Conservation (phyloP, 2,329 filamentous ascomycete species). For the Dactylellina haptotyla region DNA sequence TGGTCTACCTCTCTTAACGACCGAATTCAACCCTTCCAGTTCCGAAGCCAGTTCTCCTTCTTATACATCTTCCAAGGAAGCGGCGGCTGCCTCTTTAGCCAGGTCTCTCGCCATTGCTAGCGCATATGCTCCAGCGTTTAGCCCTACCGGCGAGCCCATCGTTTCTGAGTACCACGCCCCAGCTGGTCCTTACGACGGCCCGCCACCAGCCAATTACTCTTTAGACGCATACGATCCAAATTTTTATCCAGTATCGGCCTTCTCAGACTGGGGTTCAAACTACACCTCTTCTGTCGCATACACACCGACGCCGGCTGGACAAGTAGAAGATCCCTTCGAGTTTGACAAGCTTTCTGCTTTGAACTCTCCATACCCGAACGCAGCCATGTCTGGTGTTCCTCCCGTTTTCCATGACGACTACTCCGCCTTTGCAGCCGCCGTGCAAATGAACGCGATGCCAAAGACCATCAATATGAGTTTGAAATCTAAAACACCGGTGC, state of each 20-base stretch:
- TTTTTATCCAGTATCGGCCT: conserved; percentile 57
- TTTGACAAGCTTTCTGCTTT: conserved; percentile 54
- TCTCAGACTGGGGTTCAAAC: conserved; percentile 58
- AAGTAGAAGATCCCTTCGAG: conserved; percentile 58
- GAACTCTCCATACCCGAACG: conserved; percentile 44
- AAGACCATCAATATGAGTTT: conserved; percentile 53
- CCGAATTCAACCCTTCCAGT: conserved; percentile 41
- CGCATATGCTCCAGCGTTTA: conserved; percentile 52
- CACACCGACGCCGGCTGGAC: conserved; percentile 56
- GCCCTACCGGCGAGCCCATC: conserved; percentile 49
- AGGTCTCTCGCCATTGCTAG: conserved; percentile 55
- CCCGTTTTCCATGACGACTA: conserved; percentile 56
- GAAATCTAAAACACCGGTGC: conserved; percentile 38
- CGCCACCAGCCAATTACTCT: conserved; percentile 46
- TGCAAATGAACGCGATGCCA: conserved; percentile 56
- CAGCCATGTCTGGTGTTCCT: conserved; percentile 45
- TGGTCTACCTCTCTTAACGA: conserved; percentile 42
- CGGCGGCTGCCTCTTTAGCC: conserved; percentile 56
- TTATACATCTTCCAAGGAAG: conserved; percentile 56
- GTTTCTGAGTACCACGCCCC: conserved; percentile 50
- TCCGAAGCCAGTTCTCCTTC: conserved; percentile 46
- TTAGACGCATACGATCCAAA: conserved; percentile 51
- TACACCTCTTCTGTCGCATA: conserved; percentile 55
- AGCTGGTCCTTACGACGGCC: conserved; percentile 37
- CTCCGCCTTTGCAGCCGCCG: conserved; percentile 56